Evolutionary conservation across 345 rosid genomes (phyloP), one percentile per base, ranked within the genome.

Genomic region (Linum tenue): DNA sequence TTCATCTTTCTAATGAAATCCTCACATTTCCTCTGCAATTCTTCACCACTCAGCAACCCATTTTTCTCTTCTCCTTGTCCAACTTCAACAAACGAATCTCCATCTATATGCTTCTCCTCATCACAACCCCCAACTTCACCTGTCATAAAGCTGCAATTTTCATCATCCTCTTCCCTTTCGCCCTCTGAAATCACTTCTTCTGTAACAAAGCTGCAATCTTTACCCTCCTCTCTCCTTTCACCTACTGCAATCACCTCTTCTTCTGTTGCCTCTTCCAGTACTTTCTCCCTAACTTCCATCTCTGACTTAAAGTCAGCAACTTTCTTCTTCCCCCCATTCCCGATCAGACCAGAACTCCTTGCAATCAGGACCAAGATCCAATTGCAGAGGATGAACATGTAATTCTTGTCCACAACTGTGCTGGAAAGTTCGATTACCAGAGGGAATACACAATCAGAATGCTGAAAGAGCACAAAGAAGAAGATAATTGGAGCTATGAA

Each of bases 321-420:
- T 57, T 63, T 71, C 42, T 42, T 17, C 59, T 38, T 15, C 58
- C 69, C 72, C 15, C 57, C 70, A 39, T 48, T 72, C 2, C 68
- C 60, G 7, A 65, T 64, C 58, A 78, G 60, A 55, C 85, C 81
- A 3, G 88, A 80, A 70, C 60, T 82, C 66, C 71, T 79, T 40
- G 74, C 39, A 5, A 88, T 59, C 16, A 88, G 38, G 56, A 77
- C 82, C 5, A 91, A 76, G 35, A 91, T 86, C 9, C 89, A 92
- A 70, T 86, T 91, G 75, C 85, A 82, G 12, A 88, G 76, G 43
- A 88, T 76, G 77, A 90, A 90, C 79, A 85, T 78, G 78, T 73
- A 80, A 64, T 67, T 84, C 85, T 84, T 86, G 76, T 75, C 78
- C 37, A 80, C 69, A 62, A 5, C 68, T 40, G 51, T 40, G 69